These are phyloP conservation scores for Mollisia scopiformis DNA, from an alignment of 2,329 filamentous ascomycete genomes.

Conservation along the genomic window DNA sequence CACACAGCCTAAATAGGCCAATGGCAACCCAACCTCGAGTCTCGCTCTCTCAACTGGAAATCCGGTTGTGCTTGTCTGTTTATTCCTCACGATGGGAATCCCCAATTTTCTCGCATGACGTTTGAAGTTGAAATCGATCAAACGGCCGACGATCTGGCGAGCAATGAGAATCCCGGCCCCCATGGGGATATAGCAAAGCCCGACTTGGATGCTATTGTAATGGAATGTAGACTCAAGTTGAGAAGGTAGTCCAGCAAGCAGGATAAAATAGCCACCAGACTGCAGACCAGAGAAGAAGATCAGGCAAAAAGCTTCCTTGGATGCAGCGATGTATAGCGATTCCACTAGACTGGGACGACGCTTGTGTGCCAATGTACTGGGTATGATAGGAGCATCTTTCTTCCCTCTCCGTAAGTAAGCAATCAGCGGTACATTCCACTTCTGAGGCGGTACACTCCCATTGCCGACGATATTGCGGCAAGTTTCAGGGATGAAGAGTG, in stretches of 20 bases:
- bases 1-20: constrained; percentile 43
- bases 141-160: constrained; percentile 53
- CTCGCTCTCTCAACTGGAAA: constrained; percentile 41
- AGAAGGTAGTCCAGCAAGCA: constrained; percentile 50
- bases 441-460: constrained; percentile 52
- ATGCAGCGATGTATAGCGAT: not conserved
- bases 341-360: not conserved
- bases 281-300: constrained; percentile 49
- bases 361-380: not conserved
- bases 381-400: not conserved
- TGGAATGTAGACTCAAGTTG: constrained; percentile 34
- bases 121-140: constrained; percentile 68
- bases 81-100: constrained; percentile 59
- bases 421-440: constrained; percentile 46
- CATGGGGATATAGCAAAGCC: constrained; percentile 40
- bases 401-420: not conserved
- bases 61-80: constrained; percentile 37
- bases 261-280: constrained; percentile 56
- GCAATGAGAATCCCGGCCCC: constrained; percentile 49
- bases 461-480: constrained; percentile 23
- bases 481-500: constrained; percentile 23
- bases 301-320: constrained; percentile 1
- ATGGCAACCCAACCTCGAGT: constrained; percentile 55
- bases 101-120: constrained; percentile 63
- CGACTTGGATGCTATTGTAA: constrained; percentile 24